These are phyloP conservation scores for Magnaporthales sp. DNA, from an alignment of 2,329 filamentous ascomycete genomes.

Conservation along the genomic window DNA sequence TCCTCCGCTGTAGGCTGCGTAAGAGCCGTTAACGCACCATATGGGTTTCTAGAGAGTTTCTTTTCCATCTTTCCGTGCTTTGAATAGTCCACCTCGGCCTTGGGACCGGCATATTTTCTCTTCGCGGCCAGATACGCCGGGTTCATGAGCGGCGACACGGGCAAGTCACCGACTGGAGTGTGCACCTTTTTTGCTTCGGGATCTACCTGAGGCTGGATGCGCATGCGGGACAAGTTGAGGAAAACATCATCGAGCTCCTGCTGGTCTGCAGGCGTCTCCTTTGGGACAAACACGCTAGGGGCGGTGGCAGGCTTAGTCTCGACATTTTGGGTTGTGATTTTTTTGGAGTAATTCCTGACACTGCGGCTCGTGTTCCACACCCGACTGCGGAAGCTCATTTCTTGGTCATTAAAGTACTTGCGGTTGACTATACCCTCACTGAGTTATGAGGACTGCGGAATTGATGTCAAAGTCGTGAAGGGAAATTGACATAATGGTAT, in stretches of 20 bases:
- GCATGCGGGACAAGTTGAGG: background rate
- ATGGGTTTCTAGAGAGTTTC: conserved; percentile 53
- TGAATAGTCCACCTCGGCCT: conserved; percentile 23
- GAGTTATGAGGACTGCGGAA: background rate
- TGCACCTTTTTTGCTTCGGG: conserved; percentile 30
- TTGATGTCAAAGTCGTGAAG: background rate
- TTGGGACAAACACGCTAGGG: background rate
- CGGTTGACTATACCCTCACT: background rate
- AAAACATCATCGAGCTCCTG: background rate
- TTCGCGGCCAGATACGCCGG: conserved; percentile 35
- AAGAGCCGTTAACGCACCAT: conserved; percentile 35
- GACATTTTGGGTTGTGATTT: background rate
- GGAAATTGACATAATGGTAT: background rate
- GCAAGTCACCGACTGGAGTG: conserved; percentile 37
- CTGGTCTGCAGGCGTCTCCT: background rate
- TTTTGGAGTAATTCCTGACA: background rate
- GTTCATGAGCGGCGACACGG: conserved; percentile 47
- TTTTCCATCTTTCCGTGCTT: conserved; percentile 36
- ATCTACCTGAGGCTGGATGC: conserved; percentile 21
- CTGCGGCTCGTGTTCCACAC: background rate
- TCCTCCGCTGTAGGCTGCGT: background rate
- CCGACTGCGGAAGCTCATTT: background rate
- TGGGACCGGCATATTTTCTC: conserved; percentile 31
- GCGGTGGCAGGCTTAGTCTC: background rate
- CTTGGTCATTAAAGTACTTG: background rate